Evolutionary conservation across 352 stramenopile species (phyloP), one percentile per base, ranked within the genome.

Genomic region (Plasmopara halstedii): DNA sequence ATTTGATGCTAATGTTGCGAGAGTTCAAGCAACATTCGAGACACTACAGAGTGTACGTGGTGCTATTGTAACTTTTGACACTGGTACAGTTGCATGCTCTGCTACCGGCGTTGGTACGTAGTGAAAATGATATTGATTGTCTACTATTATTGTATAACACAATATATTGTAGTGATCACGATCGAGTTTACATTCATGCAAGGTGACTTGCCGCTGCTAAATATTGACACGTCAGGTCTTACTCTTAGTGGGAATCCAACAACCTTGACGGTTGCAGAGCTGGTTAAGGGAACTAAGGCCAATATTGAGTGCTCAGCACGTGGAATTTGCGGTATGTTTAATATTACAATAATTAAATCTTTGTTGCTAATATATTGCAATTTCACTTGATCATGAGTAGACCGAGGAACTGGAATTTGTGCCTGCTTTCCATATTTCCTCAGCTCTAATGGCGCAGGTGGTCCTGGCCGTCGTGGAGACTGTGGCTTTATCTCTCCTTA

Each of bases 401-500:
- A 94, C 49, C 73, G 79, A 34, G 41, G 57, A 9, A 83, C 52
- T 0, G 82, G 79, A 9, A 44, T 71, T 26, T 93, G 82, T 53
- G 53, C 60, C 33, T 93, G 82, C 61, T 93, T 76, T 56, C 52
- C 70, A 38, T 79, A 79, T 45, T 93, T 85, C 60, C 51, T 81
- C 31, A 60, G 52, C 45, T 89, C 75, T 4, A 72, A 93, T 31
- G 79, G 82, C 21, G 61, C 65, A 41, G 88, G 83, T 13, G 79
- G 75, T 26, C 50, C 74, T 20, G 89, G 88, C 13, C 72, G 68
- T 23, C 73, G 88, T 15, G 92, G 90, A 31, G 91, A 98, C 61
- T 98, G 93, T 60, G 88, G 91, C 9, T 95, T 93, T 56, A 57
- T 82, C 11, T 74, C 80, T 8, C 73, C 75, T 9, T 90, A 85